Base-by-base conservation (phyloP, 495 filamentous ascomycete genomes). In the Penicillium alfredii region DNA sequence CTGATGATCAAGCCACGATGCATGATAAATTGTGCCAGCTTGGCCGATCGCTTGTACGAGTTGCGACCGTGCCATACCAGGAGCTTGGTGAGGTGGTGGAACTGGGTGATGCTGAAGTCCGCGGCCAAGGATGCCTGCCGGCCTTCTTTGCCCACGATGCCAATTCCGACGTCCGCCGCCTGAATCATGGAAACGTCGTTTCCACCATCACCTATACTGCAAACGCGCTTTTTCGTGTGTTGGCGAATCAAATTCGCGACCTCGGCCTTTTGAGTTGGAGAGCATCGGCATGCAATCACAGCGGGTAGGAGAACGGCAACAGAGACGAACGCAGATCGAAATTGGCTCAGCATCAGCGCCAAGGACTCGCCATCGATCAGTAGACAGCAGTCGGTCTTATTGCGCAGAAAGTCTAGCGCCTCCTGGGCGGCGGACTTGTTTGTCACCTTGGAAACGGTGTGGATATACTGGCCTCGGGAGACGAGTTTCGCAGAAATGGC, bases 141-240 rank as follows among this genome's bases (percentile, higher is more conserved):
- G 11, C 93, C 93, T 63, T 99, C 93, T 63, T 97, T 97, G 28
- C 93, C 93, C 7, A 96, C 93, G 42, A 99, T 97, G 20, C 93
- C 93, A 39, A 99, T 88, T 25, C 93, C 93, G 1, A 99, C 88
- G 50, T 97, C 93, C 1, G 93, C 93, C 4, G 92, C 89, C 64
- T 95, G 90, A 48, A 99, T 99, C 93, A 99, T 99, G 33, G 82
- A 88, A 18, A 99, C 93, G 58, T 99, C 93, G 64, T 99, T 99
- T 33, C 92, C 92, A 25, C 92, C 92, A 47, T 99, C 92, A 27
- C 92, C 92, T 47, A 99, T 96, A 53, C 89, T 95, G 59, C 87
- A 93, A 17, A 95, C 82, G 20, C 93, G 82, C 56, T 96, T 96
- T 56, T 82, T 82, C 7, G 93, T 99, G 65, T 86, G 77, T 25